Evolutionary conservation across 345 rosid species (phyloP), one percentile per base, ranked within the genome.

Genomic region (Tarenaya hassleriana): DNA sequence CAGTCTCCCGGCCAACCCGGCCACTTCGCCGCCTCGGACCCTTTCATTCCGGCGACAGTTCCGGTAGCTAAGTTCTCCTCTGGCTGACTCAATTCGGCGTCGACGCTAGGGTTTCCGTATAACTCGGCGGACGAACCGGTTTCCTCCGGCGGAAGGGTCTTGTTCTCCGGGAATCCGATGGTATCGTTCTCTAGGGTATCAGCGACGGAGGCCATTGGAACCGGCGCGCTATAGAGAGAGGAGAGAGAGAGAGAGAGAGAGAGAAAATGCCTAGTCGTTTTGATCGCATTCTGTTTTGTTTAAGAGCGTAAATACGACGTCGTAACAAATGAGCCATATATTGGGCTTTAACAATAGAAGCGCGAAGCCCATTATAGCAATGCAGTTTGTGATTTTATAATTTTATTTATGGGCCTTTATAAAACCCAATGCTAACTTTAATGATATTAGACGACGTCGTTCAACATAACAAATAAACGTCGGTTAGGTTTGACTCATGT

Each of bases 1-100:
- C 84, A 79, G 69, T 80, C 67, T 0, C 97, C 96, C 0, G 96
- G 96, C 96, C 96, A 90, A 16, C 96, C 88, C 8, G 87, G 92
- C 97, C 96, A 86, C 64, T 75, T 83, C 53, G 73, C 79, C 4
- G 27, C 61, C 29, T 41, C 51, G 16, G 50, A 52, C 33, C 53
- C 56, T 38, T 18, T 12, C 17, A 40, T 18, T 4, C 19, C 19
- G 43, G 58, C 29, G 35, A 35, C 34, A 20, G 56, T 15, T 10
- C 41, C 63, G 8, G 56, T 20, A 56, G 52, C 62, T 42, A 41
- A 41, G 46, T 35, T 56, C 16, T 24, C 29, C 2, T 20, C 55
- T 4, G 61, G 62, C 11, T 48, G 68, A 48, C 41, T 50, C 62
- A 34, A 55, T 63, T 63, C 56, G 33, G 62, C 31, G 16, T 47